Evolutionary conservation across 2,329 filamentous ascomycete species (phyloP).

Genomic region (Apiospora rasikravindrae): DNA sequence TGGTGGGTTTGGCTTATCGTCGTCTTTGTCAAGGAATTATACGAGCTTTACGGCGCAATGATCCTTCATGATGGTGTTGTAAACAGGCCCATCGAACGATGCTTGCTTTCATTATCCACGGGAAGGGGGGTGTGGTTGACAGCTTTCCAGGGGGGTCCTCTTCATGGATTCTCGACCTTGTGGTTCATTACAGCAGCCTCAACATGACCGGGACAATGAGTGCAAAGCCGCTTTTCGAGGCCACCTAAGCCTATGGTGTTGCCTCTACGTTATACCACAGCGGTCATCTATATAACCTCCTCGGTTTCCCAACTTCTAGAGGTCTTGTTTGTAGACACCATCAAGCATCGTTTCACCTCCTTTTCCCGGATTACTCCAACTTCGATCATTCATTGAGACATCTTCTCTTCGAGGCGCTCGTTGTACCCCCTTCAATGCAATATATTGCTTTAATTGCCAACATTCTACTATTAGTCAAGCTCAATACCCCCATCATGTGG

Average conservation of each 20-base stretch:
- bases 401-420: background rate
- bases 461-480: background rate
- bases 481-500: constrained; percentile 15
- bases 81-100: background rate
- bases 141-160: background rate
- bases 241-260: background rate
- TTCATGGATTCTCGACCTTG: background rate
- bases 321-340: background rate
- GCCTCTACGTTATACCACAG: background rate
- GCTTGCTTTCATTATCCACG: background rate
- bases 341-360: background rate
- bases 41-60: background rate
- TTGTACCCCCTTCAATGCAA: background rate
- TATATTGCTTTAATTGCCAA: background rate
- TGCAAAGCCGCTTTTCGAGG: background rate
- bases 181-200: background rate
- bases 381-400: background rate
- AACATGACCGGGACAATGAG: too few relatives aligned
- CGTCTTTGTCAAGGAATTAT: background rate
- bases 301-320: background rate
- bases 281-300: background rate
- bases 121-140: background rate
- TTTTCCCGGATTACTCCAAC: background rate
- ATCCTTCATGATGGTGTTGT: background rate
- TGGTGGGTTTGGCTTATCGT: background rate